Evolutionary conservation across 108 stramenopile genomes (phyloP).

Genomic region (Fistulifera pelliculosa): DNA sequence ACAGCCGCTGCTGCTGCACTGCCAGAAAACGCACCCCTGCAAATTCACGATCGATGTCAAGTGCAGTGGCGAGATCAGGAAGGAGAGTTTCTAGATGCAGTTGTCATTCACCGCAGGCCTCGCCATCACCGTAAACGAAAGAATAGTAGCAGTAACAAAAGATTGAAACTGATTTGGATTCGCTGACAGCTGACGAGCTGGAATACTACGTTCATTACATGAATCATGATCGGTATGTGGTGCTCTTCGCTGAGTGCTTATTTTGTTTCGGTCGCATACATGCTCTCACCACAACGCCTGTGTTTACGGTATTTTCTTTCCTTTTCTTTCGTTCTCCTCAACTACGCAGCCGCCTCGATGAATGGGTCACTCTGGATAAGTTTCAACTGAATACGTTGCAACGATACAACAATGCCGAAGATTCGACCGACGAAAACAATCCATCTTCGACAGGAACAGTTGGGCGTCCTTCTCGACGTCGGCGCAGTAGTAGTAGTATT

Average conservation of each 20-base stretch:
- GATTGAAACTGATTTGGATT: background rate
- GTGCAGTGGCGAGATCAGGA: constrained; percentile 55
- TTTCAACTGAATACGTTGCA: constrained; percentile 56
- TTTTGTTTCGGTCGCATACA: background rate
- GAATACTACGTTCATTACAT: constrained; percentile 83
- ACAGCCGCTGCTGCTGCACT: background rate
- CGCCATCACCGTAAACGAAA: background rate
- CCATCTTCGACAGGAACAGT: background rate
- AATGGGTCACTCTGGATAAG: constrained; percentile 65
- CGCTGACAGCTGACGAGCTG: constrained; percentile 29
- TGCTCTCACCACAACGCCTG: no score
- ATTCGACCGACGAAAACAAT: background rate
- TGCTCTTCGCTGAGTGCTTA: background rate
- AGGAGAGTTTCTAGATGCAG: constrained; percentile 27
- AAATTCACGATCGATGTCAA: constrained; percentile 56
- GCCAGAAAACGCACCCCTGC: constrained; percentile 18
- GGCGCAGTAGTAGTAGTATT: background rate
- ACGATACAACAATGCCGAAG: constrained; percentile 12
- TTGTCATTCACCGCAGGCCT: constrained; percentile 46
- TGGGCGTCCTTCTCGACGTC: background rate
- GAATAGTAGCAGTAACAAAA: background rate
- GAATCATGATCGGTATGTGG: constrained; percentile 54
- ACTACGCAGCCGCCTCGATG: constrained; percentile 62
- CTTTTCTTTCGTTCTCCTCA: constrained; percentile 5
- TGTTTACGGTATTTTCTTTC: background rate